Conservation (phyloP, 2,329 filamentous ascomycete species). For the Alternaria solani region DNA sequence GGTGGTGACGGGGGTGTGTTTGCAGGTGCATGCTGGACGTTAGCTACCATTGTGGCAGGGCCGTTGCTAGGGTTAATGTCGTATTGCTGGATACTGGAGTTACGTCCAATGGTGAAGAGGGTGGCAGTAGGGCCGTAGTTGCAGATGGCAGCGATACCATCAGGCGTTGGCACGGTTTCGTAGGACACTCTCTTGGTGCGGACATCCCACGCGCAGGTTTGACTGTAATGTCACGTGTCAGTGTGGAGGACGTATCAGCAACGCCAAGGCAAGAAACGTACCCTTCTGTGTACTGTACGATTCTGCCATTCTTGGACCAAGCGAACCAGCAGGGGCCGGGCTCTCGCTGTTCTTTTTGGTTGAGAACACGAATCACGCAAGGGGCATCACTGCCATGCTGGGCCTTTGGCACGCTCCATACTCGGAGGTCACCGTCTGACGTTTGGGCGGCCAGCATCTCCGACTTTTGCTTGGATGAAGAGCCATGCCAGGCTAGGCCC, state of each 20-base stretch:
- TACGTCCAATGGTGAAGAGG: constrained; percentile 87
- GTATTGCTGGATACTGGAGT: constrained; percentile 93
- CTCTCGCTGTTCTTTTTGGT: constrained; percentile 75
- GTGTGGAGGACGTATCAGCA: constrained; percentile 14
- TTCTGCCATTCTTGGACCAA: constrained; percentile 97
- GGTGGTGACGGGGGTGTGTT: constrained; percentile 82
- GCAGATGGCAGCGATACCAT: constrained; percentile 81
- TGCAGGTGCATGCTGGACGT: constrained; percentile 84
- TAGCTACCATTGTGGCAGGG: constrained; percentile 79
- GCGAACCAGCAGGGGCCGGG: constrained; percentile 92
- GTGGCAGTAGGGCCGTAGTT: constrained; percentile 90
- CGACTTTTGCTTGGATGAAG: constrained; percentile 93
- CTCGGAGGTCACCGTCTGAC: constrained; percentile 86
- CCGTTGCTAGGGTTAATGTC: constrained; percentile 75
- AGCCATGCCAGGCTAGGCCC: constrained; percentile 92
- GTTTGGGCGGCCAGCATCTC: constrained; percentile 97
- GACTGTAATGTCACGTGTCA: constrained; percentile 57
- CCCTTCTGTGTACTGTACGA: constrained; percentile 92
- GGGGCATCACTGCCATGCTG: constrained; percentile 74
- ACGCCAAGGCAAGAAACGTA: constrained; percentile 60
- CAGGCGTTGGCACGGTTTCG: constrained; percentile 84
- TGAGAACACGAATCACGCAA: constrained; percentile 87
- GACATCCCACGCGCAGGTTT: constrained; percentile 96
- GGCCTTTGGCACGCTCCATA: constrained; percentile 94
- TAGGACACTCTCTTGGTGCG: constrained; percentile 96